A percentile compares a stretch with the other conserved stretches of the same genome.
phyloP scores from a whole-genome alignment of 345 rosid species.

The Linum trigynum region DNA sequence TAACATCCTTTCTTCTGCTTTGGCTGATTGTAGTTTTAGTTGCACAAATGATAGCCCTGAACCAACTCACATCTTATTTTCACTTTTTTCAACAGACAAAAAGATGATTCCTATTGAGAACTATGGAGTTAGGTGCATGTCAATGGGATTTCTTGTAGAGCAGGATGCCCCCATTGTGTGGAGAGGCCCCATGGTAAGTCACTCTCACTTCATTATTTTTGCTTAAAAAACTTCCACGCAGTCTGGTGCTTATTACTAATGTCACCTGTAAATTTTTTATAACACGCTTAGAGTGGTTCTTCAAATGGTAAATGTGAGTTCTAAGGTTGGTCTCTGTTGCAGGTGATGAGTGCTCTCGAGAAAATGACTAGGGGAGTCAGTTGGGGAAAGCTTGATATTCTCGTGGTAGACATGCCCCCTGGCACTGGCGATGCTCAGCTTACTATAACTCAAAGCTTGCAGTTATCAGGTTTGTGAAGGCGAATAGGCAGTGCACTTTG shows the following conservation, averaged over 20 bases:
- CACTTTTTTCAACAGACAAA: slow-evolving; percentile 36
- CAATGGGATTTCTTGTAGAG: slow-evolving; percentile 88
- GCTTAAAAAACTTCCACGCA: background rate
- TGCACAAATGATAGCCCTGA: slow-evolving; percentile 4
- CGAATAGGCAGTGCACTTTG: background rate
- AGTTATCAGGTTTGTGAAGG: slow-evolving; percentile 44
- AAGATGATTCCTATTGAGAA: slow-evolving; percentile 86
- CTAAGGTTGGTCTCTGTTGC: background rate
- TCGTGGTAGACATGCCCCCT: slow-evolving; percentile 78
- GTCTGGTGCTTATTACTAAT: background rate
- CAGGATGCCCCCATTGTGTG: slow-evolving; percentile 83
- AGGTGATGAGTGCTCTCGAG: slow-evolving; percentile 67
- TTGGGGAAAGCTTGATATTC: slow-evolving; percentile 66
- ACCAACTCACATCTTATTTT: background rate
- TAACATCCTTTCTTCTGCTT: background rate
- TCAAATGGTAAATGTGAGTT: too few species aligned
- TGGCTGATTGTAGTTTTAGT: background rate
- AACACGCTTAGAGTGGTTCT: background rate
- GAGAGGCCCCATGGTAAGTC: slow-evolving; percentile 86
- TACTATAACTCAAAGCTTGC: slow-evolving; percentile 55
- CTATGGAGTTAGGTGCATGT: slow-evolving; percentile 86
- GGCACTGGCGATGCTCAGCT: slow-evolving; percentile 70
- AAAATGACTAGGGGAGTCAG: slow-evolving; percentile 59
- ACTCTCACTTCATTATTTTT: background rate
- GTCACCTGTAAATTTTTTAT: background rate